Evolutionary conservation across 2,329 filamentous ascomycete species (phyloP).

Genomic region (Fusarium clavum): DNA sequence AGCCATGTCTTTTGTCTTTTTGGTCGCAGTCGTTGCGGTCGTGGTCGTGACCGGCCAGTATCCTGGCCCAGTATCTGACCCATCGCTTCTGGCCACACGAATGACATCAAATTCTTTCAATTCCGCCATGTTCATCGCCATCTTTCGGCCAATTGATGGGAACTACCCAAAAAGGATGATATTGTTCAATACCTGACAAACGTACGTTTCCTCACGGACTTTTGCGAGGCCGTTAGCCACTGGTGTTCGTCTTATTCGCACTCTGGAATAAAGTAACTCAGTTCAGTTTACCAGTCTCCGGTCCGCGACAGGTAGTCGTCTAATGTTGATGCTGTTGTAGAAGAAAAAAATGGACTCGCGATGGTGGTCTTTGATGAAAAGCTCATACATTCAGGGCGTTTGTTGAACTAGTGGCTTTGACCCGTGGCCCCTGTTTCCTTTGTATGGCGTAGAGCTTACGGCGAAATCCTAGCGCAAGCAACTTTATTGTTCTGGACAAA

Average conservation of each 20-base stretch:
- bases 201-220: neutral
- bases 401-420: neutral
- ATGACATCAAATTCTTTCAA: constrained; percentile 57
- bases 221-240: constrained; percentile 2
- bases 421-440: neutral
- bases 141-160: neutral
- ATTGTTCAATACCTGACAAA: neutral
- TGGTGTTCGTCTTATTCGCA: neutral
- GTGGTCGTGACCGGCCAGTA: constrained; percentile 56
- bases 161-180: neutral
- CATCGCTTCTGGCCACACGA: constrained; percentile 59
- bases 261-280: neutral
- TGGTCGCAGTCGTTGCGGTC: constrained; percentile 46
- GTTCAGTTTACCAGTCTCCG: neutral
- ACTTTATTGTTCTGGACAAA: neutral
- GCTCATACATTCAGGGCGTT: constrained; percentile 5
- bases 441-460: neutral
- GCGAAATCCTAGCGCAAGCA: neutral
- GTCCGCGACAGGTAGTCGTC: neutral
- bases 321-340: constrained; percentile 1
- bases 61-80: constrained; percentile 57
- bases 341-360: neutral
- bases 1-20: constrained; percentile 53
- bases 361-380: constrained; percentile 8
- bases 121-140: constrained; percentile 46